A percentile compares a stretch with the other conserved stretches of the same genome.
Conservation (phyloP, 1,284 basidiomycete genomes). For the Irpex sp. region DNA sequence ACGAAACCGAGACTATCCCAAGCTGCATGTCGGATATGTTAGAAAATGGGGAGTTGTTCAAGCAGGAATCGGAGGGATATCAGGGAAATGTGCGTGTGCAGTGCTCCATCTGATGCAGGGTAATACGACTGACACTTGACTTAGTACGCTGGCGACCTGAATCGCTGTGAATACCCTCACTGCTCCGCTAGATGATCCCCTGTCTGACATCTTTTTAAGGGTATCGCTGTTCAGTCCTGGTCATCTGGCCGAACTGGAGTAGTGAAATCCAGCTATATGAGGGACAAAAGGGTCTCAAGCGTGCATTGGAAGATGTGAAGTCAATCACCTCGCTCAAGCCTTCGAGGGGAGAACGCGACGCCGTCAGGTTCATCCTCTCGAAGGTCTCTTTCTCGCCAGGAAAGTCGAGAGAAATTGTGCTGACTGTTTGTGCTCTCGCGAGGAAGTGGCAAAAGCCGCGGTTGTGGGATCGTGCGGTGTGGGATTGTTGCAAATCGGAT, state of each 20-base stretch:
- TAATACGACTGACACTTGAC: too few relatives aligned
- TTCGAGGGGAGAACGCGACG: not conserved
- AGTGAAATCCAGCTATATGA: not conserved
- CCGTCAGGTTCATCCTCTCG: not conserved
- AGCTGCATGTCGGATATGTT: constrained; percentile 23
- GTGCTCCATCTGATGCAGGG: not conserved
- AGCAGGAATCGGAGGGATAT: constrained; percentile 35
- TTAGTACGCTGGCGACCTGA: not conserved
- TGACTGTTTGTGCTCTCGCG: not conserved
- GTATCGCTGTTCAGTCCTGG: not conserved
- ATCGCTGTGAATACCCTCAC: not conserved
- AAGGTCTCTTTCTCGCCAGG: not conserved
- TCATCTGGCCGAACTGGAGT: not conserved
- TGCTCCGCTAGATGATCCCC: not conserved
- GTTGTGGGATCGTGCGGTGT: not conserved
- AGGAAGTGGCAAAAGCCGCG: not conserved
- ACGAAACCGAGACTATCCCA: constrained; percentile 24
- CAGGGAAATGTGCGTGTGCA: constrained; percentile 16
- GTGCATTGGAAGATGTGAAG: not conserved
- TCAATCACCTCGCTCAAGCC: not conserved
- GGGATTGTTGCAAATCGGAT: not conserved
- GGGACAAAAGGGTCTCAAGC: not conserved
- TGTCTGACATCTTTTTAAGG: not conserved
- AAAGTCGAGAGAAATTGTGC: not conserved
- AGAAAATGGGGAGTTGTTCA: constrained; percentile 30